Base-by-base conservation (phyloP, 2,329 filamentous ascomycete genomes). In the Diaporthe vaccinii region DNA sequence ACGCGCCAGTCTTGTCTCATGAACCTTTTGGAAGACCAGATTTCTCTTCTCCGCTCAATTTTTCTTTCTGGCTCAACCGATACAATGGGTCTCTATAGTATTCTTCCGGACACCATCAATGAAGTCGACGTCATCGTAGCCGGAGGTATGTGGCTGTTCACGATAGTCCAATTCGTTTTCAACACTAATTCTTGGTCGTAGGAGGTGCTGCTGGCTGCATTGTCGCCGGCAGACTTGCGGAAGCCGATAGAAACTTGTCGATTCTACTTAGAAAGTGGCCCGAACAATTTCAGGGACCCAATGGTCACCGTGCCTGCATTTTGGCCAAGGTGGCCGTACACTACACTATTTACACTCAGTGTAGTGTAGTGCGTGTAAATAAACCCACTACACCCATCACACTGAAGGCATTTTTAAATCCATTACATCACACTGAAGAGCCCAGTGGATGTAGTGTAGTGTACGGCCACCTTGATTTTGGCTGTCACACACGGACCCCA, bases 251-350 rank as follows among this genome's bases (percentile, higher is more conserved):
- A 1, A 81, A 83, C 39, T 81, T 90, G 4, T 86, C 85, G 22
- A 86, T 90, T 62, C 81, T 91, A 12, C 82, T 91, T 15, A 85
- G 89, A 91, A 78, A 83, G 85, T 39, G 89, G 89, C 0, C 84
- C 83, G n/a, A 88, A 90, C 79, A 90, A 87, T 76, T 86, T 87
- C 75, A 82, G 88, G 77, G 83, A 87, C 72, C 86, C 86, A 0
- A 84, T 83, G 10, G 82, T 91, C 22, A 82, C 86, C 10, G 84
- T 88, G 68, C 89, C 89, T 1, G 87, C 85, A 0, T 81, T 89
- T 20, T 91, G 84, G 77, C 81, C n/a, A n/a, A n/a, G n/a, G n/a
- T n/a, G n/a, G n/a, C n/a, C n/a, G n/a, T n/a, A n/a, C n/a, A n/a
- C n/a, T n/a, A n/a, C n/a, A n/a, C n/a, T n/a, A n/a, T n/a, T n/a